Base-by-base conservation (phyloP, 768 basidiomycete species). In the Infundibulicybe gibba region DNA sequence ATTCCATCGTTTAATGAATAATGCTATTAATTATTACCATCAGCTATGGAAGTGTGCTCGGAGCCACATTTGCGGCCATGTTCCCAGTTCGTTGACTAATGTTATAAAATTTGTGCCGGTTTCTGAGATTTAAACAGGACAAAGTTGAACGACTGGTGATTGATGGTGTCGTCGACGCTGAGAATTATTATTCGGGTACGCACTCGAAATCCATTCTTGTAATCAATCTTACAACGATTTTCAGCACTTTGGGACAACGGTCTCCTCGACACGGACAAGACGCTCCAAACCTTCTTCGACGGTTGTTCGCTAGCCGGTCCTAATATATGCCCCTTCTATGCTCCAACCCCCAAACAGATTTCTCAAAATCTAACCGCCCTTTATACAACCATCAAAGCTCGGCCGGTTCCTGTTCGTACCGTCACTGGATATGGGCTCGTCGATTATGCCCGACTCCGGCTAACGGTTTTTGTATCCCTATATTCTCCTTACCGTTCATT, bases 241-340 rank as follows among this genome's bases (percentile, higher is more conserved):
- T 6, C 51, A 70, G 72, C 62, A 3, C 46, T 58, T 13, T 68
- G 68, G 67, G 58, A 59, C 5, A 63, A 61, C 6, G 66, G 68
- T 48, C 56, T 72, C 6, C 10, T 64, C 50, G n/a, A n/a, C n/a
- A n/a, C n/a, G n/a, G n/a, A n/a, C n/a, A n/a, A n/a, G n/a, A n/a
- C n/a, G n/a, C n/a, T 71, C 50, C 52, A 64, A 15, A 46, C 45
- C 6, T 74, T 76, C 51, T 69, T 65, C 44, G 52, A 58, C 5
- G 59, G 58, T 14, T 75, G 74, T 45, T 58, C 61, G 31, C 55
- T 60, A 0, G 72, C 68, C 1, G 74, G 72, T 0, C 67, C 68
- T 0, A 32, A 46, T 5, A 41, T 35, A 4, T 75, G 74, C 49
- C 49, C n/a, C n/a, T n/a, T n/a, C n/a, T n/a, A n/a, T n/a, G n/a